Conservation (phyloP, 2,329 filamentous ascomycete species). For the Hymenoscyphus occultus region DNA sequence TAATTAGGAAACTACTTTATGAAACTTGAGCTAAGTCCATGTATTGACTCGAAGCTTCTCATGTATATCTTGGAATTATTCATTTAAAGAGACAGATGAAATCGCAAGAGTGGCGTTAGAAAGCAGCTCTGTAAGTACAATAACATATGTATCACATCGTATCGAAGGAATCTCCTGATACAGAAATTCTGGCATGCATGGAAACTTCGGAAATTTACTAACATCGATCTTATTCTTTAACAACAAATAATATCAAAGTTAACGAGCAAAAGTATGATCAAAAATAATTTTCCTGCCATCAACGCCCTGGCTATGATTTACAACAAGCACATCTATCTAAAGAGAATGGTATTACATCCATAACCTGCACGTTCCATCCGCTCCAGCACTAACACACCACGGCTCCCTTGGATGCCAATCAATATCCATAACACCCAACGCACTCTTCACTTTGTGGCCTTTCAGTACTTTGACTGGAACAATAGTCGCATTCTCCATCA, state of each 20-base stretch:
- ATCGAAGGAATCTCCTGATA: too few relatives aligned
- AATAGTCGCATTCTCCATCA: conserved; percentile 95
- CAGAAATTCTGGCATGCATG: too few relatives aligned
- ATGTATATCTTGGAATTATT: too few relatives aligned
- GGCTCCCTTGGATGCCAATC: conserved; percentile 95
- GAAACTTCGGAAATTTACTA: too few relatives aligned
- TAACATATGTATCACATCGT: too few relatives aligned
- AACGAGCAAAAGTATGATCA: not conserved
- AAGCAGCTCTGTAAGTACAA: too few relatives aligned
- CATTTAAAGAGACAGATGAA: too few relatives aligned
- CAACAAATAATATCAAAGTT: not conserved
- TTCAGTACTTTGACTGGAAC: conserved; percentile 92
- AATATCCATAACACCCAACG: conserved; percentile 86
- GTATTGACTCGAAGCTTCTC: too few relatives aligned
- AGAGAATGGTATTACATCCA: conserved; percentile 60
- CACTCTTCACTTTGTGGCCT: conserved; percentile 82
- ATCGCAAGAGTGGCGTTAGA: too few relatives aligned
- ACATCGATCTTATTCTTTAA: not conserved
- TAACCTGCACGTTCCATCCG: conserved; percentile 86
- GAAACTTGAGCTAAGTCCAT: too few relatives aligned
- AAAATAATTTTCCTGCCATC: conserved; percentile 13
- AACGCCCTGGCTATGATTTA: conserved; percentile 19
- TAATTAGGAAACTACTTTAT: too few relatives aligned
- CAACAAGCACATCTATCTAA: conserved; percentile 25
- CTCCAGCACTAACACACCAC: conserved; percentile 91